phyloP scores from a whole-genome alignment of 257 asterid genomes.

The Vinca minor region DNA sequence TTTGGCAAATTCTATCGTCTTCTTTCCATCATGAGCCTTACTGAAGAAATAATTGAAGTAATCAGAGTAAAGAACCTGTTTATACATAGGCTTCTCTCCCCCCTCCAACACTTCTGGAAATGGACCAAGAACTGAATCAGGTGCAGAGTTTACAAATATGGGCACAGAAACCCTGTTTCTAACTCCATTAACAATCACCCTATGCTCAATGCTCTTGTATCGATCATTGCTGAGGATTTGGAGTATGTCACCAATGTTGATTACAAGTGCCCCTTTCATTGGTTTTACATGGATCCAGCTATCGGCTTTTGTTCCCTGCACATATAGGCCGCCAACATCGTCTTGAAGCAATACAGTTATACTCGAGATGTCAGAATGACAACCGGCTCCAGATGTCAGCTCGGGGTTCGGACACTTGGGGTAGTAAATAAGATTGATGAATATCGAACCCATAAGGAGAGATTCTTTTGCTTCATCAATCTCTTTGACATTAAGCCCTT shows the following conservation, averaged over 20 bases:
- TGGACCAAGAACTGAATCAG: conserved; percentile 38
- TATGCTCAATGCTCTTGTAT: conserved; percentile 54
- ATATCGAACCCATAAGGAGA: conserved; percentile 28
- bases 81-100: conserved; percentile 38
- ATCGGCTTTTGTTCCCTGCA: conserved; percentile 17
- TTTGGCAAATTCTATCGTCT: conserved; percentile 36
- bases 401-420: conserved; percentile 41
- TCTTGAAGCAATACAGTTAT: conserved; percentile 52
- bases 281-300: background rate
- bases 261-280: conserved; percentile 32
- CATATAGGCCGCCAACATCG: conserved; percentile 48
- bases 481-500: conserved; percentile 34
- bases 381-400: conserved; percentile 43
- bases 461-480: conserved; percentile 29
- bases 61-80: conserved; percentile 31
- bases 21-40: conserved; percentile 48
- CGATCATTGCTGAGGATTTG: conserved; percentile 48
- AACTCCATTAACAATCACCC: conserved; percentile 26
- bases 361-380: conserved; percentile 44
- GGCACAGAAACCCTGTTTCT: conserved; percentile 45
- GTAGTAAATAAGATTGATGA: conserved; percentile 28
- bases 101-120: conserved; percentile 29
- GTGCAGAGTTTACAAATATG: conserved; percentile 33
- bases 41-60: conserved; percentile 47
- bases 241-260: conserved; percentile 39